phyloP scores from a whole-genome alignment of 2,329 filamentous ascomycete genomes.

The Penicillium polonicum region DNA sequence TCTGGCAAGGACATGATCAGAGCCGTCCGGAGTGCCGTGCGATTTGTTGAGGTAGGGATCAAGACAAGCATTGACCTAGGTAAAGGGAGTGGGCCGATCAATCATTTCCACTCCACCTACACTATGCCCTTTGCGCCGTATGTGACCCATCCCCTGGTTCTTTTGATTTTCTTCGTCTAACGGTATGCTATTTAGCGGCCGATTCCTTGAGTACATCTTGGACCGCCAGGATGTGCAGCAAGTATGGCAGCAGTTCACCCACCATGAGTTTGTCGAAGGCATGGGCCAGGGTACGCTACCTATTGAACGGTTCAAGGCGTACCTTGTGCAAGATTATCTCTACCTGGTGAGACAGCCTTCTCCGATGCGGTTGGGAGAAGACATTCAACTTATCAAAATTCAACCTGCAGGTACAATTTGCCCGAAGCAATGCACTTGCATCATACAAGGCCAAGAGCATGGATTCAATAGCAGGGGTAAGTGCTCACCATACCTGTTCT shows the following conservation, averaged over 20 bases:
- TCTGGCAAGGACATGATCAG: constrained; percentile 48
- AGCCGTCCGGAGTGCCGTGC: constrained; percentile 56
- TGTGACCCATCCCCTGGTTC: constrained; percentile 22
- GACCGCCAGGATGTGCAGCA: constrained; percentile 69
- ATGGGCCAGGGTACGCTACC: constrained; percentile 75
- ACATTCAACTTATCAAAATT: constrained; percentile 6
- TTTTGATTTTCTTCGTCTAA: constrained; percentile 2
- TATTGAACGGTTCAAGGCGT: constrained; percentile 76
- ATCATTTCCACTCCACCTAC: constrained; percentile 65
- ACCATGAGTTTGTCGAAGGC: constrained; percentile 78
- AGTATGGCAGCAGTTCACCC: constrained; percentile 72
- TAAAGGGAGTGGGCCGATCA: constrained; percentile 62
- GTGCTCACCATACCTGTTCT: constrained; percentile 22
- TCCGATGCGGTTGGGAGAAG: not conserved
- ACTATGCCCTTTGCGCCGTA: constrained; percentile 59
- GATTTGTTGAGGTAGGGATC: constrained; percentile 63
- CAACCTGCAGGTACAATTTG: constrained; percentile 69
- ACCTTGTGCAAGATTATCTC: constrained; percentile 88
- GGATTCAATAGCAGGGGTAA: constrained; percentile 68
- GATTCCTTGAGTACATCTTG: constrained; percentile 81
- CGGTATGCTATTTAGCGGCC: constrained; percentile 52
- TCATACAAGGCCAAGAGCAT: constrained; percentile 79
- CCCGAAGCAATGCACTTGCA: constrained; percentile 78
- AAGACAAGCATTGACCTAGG: constrained; percentile 57
- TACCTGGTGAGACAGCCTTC: constrained; percentile 63